Evolutionary conservation across 352 stramenopile species (phyloP), one percentile per base, ranked within the genome.

Genomic region (Phytophthora cryptogea): DNA sequence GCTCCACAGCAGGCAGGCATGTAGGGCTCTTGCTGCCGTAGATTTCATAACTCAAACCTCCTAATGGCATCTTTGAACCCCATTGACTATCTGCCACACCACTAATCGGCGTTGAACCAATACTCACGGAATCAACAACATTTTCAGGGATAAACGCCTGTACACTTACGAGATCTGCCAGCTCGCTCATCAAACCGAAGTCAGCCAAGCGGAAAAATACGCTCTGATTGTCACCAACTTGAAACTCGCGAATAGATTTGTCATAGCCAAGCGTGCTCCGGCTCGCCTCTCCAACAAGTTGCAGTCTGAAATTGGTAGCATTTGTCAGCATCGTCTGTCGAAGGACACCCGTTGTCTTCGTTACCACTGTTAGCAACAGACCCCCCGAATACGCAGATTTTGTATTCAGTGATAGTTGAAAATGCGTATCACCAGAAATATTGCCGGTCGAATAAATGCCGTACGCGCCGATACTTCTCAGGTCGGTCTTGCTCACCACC

Each of bases 161-260:
- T 0, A 73, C 46, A 8, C 62, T 68, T 0, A 54, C 28, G 0
- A 83, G 42, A 44, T 86, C 76, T 0, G 58, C 65, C 32, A 69
- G 36, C 13, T 50, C 47, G 5, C 44, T 59, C 36, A 67, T 66
- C 4, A 83, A 44, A 0, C 66, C 72, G 31, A 82, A 51, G 0
- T 77, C 42, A 2, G 63, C 44, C 1, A 86, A 37, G 13, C 52
- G 50, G 13, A 86, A 76, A 0, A 58, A 72, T 7, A 83, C 58
- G 37, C 63, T 80, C 46, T 83, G 63, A 48, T 84, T 70, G 11
- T 86, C 72, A 4, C 14, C 31, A 8, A 83, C 54, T 36, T 72
- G 52, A 27, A 86, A 81, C 0, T 48, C 52, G 5, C 67, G 55
- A 32, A 63, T 43, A 8, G 44, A 17, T 39, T 43, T 50, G 4